Evolutionary conservation across 176 grass and related monocot species (phyloP).

Genomic region (Phragmites australis): DNA sequence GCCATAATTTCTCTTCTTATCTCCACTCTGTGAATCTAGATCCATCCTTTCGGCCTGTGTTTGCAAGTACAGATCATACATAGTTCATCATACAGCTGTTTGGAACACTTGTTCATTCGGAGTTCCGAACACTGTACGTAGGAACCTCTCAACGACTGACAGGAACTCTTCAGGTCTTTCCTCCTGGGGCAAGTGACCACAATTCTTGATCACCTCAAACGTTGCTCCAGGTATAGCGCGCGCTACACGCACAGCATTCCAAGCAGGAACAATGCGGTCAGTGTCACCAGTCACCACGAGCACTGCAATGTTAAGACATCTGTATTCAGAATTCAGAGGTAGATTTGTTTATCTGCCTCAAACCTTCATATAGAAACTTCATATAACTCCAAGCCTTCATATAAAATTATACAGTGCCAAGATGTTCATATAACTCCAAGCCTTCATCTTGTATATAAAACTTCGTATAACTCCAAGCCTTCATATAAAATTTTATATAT

Average conservation of each 20-base stretch:
- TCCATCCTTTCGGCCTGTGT: neutral
- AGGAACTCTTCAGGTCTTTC: constrained; percentile 79
- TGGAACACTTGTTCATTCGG: constrained; percentile 37
- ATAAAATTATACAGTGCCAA: too few relatives aligned
- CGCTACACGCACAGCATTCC: constrained; percentile 74
- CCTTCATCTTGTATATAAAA: too few relatives aligned
- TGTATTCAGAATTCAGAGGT: neutral
- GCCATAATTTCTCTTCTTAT: neutral
- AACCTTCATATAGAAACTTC: neutral
- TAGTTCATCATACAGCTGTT: constrained; percentile 34
- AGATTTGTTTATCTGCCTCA: neutral
- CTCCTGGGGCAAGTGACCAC: constrained; percentile 91
- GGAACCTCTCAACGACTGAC: constrained; percentile 56
- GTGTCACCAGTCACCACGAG: constrained; percentile 79
- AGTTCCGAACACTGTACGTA: constrained; percentile 52
- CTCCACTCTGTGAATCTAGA: neutral
- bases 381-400: neutral
- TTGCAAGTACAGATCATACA: neutral
- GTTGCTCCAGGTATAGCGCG: constrained; percentile 52
- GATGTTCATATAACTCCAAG: too few relatives aligned
- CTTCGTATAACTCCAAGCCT: too few relatives aligned
- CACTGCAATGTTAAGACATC: constrained; percentile 50
- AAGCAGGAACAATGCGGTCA: constrained; percentile 77
- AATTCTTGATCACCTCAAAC: constrained; percentile 78
- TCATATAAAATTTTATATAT: too few relatives aligned